These are phyloP conservation scores for Cercospora berteroae DNA, from an alignment of 2,329 filamentous ascomycete species.

Conservation along the genomic window DNA sequence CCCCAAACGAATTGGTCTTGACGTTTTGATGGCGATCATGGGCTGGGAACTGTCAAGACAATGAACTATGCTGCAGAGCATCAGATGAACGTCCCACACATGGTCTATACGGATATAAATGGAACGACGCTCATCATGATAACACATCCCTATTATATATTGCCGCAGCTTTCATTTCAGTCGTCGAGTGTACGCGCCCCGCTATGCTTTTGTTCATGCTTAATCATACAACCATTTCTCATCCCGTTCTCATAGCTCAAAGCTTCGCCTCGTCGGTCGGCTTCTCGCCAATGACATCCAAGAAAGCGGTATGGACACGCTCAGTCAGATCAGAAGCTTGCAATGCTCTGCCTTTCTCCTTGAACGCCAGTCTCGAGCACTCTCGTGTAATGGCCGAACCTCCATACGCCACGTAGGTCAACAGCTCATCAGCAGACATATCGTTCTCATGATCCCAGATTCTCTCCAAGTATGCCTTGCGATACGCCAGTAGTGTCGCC, in stretches of 20 bases:
- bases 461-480: conserved; percentile 78
- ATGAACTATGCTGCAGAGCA: not conserved
- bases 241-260: conserved; percentile 5
- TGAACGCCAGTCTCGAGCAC: conserved; percentile 82
- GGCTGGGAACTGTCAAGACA: no score
- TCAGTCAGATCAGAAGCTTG: conserved; percentile 93
- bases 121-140: not conserved
- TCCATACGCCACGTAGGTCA: conserved; percentile 79
- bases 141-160: not conserved
- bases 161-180: not conserved
- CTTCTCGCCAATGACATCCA: conserved; percentile 72
- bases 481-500: conserved; percentile 85
- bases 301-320: conserved; percentile 79
- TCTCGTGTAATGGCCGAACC: conserved; percentile 86
- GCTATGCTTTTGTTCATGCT: conserved; percentile 14
- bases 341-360: conserved; percentile 78
- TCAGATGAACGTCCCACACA: not conserved
- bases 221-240: not conserved
- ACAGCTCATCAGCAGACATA: conserved; percentile 57
- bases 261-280: conserved; percentile 31
- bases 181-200: conserved; percentile 2
- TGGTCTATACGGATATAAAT: no score
- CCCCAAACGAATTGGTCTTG: no score
- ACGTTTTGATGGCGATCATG: no score
- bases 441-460: conserved; percentile 66